Evolutionary conservation across 176 grass and related monocot genomes (phyloP).

Genomic region (Eremochloa ophiuroides): DNA sequence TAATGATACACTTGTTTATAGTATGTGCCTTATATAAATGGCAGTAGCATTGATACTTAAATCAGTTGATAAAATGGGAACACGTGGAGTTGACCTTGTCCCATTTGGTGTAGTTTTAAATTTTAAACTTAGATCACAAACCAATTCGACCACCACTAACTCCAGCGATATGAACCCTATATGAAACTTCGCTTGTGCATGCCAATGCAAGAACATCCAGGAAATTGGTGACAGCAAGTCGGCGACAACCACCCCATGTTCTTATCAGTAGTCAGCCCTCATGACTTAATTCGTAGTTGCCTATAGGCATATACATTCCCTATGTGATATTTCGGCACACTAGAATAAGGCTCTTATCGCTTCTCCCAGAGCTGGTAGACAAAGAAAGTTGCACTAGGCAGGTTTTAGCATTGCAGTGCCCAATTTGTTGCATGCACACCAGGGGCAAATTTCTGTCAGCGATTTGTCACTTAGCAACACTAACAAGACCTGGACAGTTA

Average conservation of each 20-base stretch:
- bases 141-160: slow-evolving; percentile 9
- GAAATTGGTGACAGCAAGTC: neutral
- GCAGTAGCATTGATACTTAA: neutral
- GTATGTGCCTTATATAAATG: neutral
- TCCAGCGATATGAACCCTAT: neutral
- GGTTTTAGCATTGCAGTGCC: neutral
- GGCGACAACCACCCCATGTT: neutral
- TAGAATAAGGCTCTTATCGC: neutral
- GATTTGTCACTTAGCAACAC: neutral
- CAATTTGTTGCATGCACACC: neutral
- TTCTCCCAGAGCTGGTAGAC: neutral
- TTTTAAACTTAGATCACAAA: neutral
- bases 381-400: neutral
- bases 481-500: neutral
- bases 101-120: neutral
- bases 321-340: neutral
- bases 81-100: neutral
- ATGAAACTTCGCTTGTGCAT: neutral
- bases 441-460: neutral
- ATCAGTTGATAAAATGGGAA: slow-evolving; percentile 5
- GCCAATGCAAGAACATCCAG: neutral
- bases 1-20: neutral
- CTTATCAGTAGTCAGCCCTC: neutral
- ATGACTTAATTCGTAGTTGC: neutral
- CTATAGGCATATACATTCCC: neutral